A percentile compares a stretch with the other conserved stretches of the same genome.
Conservation (phyloP, 2,329 filamentous ascomycete genomes). For the Venturia asperata region DNA sequence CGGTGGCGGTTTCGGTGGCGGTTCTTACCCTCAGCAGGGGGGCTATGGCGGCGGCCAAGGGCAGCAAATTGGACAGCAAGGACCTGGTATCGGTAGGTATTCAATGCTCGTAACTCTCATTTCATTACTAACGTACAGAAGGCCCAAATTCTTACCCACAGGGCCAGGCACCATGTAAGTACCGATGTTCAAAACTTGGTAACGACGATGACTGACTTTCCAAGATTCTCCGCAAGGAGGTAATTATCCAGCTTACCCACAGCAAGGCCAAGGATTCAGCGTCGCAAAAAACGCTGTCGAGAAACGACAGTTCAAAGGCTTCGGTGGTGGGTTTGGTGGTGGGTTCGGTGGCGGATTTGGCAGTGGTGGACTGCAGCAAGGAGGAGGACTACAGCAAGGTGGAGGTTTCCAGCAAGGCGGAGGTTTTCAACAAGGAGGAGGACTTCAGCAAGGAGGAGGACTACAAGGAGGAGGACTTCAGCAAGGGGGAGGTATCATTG, state of each 20-base stretch:
- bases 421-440: too few relatives aligned
- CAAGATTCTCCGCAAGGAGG: neutral
- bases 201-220: neutral
- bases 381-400: neutral
- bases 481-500: too few relatives aligned
- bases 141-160: neutral
- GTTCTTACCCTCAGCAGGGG: neutral
- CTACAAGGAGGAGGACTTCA: too few relatives aligned
- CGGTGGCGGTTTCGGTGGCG: neutral
- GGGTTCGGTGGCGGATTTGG: neutral
- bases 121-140: too few relatives aligned
- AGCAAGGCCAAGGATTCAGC: slow-evolving; percentile 6
- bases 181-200: neutral
- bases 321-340: neutral
- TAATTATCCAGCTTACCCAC: neutral
- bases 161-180: neutral
- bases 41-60: neutral
- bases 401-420: too few relatives aligned
- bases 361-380: neutral
- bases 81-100: neutral
- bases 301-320: slow-evolving; percentile 3
- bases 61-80: neutral
- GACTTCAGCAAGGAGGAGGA: too few relatives aligned
- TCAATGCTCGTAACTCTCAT: too few relatives aligned
- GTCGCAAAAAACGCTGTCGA: neutral